A percentile compares a stretch with the other conserved stretches of the same genome.
Evolutionary conservation across 768 basidiomycete genomes (phyloP).

Genomic region (Russula earlei): DNA sequence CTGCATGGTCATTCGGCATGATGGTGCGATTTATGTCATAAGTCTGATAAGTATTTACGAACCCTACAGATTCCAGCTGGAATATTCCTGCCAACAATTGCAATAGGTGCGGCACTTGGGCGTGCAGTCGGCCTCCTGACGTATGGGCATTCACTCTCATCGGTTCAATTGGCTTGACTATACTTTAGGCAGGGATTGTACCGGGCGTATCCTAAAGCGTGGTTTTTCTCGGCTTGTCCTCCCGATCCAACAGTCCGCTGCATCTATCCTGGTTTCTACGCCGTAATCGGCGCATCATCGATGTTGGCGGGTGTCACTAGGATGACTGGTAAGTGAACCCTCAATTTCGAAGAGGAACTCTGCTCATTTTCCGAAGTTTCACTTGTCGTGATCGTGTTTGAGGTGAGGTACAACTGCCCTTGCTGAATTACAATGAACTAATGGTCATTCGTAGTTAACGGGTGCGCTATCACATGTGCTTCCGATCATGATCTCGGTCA

Average conservation of each 20-base stretch:
- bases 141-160: conserved; percentile 30
- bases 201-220: conserved; percentile 53
- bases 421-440: not conserved
- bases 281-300: conserved; percentile 66
- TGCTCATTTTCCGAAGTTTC: conserved; percentile 38
- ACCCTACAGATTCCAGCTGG: conserved; percentile 54
- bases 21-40: conserved; percentile 35
- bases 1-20: conserved; percentile 75
- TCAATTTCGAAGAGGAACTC: not conserved
- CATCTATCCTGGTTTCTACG: conserved; percentile 68
- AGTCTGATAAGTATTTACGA: not conserved
- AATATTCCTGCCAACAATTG: conserved; percentile 68
- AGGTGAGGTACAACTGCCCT: conserved; percentile 32
- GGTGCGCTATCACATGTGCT: conserved; percentile 74
- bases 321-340: conserved; percentile 53
- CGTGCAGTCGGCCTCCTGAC: conserved; percentile 60
- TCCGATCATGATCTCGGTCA: conserved; percentile 73
- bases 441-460: conserved; percentile 41
- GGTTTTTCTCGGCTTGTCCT: conserved; percentile 64
- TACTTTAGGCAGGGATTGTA: conserved; percentile 53
- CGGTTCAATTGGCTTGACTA: not conserved
- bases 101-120: conserved; percentile 64
- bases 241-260: conserved; percentile 61
- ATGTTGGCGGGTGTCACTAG: conserved; percentile 70
- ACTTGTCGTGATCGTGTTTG: conserved; percentile 67